These are phyloP conservation scores for Monosporozyma servazzii DNA, from an alignment of 805 yeast species.

Conservation along the genomic window DNA sequence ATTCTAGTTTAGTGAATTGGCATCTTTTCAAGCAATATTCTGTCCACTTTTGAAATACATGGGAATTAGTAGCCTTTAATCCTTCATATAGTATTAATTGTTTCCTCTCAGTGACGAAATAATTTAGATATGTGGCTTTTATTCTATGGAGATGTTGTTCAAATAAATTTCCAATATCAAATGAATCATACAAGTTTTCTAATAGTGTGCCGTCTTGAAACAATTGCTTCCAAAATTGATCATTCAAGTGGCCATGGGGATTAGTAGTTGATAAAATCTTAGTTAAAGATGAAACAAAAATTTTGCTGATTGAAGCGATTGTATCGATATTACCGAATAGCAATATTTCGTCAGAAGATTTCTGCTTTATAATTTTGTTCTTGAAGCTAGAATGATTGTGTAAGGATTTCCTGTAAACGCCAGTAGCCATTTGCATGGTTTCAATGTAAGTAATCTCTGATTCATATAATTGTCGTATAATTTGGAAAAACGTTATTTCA, in stretches of 20 bases:
- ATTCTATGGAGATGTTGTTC: conserved; percentile 28
- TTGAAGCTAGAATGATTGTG: conserved; percentile 24
- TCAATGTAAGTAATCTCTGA: conserved; percentile 31
- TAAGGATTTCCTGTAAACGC: conserved; percentile 29
- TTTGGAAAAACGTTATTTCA: conserved; percentile 12
- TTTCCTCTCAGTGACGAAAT: conserved; percentile 24
- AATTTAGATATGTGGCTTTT: conserved; percentile 29
- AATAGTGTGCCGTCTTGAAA: conserved; percentile 1
- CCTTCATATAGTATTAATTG: conserved; percentile 24
- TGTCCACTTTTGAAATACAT: conserved; percentile 27
- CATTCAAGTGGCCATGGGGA: background rate
- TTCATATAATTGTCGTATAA: conserved; percentile 24
- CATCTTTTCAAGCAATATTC: conserved; percentile 26
- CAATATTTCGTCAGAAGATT: conserved; percentile 29
- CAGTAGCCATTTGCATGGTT: conserved; percentile 23
- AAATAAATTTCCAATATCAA: conserved; percentile 27
- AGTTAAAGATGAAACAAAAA: conserved; percentile 20
- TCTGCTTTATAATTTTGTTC: conserved; percentile 22
- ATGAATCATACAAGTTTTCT: background rate
- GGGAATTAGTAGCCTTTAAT: conserved; percentile 12
- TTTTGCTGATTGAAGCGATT: conserved; percentile 30
- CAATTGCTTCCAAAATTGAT: conserved; percentile 8
- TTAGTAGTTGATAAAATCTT: background rate
- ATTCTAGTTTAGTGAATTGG: conserved; percentile 23
- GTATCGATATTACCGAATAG: conserved; percentile 39